Percentiles rank a stretch among this genome's conserved stretches.
phyloP scores from a whole-genome alignment of 805 yeast genomes.

The Sporopachydermia quercuum region DNA sequence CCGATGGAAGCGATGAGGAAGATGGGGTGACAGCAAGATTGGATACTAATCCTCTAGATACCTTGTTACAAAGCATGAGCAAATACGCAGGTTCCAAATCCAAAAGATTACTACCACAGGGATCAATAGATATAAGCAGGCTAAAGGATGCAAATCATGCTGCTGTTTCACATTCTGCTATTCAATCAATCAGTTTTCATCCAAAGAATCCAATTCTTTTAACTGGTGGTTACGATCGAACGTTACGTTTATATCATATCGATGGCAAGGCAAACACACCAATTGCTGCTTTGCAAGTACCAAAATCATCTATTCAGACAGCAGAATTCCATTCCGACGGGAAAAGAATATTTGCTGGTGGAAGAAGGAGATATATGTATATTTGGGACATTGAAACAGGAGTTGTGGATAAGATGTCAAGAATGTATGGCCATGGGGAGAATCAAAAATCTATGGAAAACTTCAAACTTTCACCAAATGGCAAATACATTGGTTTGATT shows the following conservation, averaged over 20 bases:
- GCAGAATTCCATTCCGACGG: conserved; percentile 48
- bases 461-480: conserved; percentile 63
- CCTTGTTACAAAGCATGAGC: conserved; percentile 16
- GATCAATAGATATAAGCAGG: conserved; percentile 59
- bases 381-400: conserved; percentile 78
- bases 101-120: conserved; percentile 50
- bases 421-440: conserved; percentile 83
- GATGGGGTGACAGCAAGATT: conserved; percentile 15
- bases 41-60: conserved; percentile 18
- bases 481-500: conserved; percentile 53
- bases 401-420: conserved; percentile 64
- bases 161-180: conserved; percentile 56
- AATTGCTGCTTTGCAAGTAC: conserved; percentile 69
- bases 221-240: conserved; percentile 87
- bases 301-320: conserved; percentile 66
- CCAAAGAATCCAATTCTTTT: conserved; percentile 67
- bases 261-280: conserved; percentile 76
- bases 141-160: conserved; percentile 75
- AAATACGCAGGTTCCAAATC: conserved; percentile 18
- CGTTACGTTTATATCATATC: conserved; percentile 73
- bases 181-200: conserved; percentile 82
- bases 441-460: conserved; percentile 79
- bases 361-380: conserved; percentile 84
- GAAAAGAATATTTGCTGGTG: conserved; percentile 61
- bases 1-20: conserved; percentile 14